Conservation (phyloP, 2,329 filamentous ascomycete species). For the Sarocladium kiliense region DNA sequence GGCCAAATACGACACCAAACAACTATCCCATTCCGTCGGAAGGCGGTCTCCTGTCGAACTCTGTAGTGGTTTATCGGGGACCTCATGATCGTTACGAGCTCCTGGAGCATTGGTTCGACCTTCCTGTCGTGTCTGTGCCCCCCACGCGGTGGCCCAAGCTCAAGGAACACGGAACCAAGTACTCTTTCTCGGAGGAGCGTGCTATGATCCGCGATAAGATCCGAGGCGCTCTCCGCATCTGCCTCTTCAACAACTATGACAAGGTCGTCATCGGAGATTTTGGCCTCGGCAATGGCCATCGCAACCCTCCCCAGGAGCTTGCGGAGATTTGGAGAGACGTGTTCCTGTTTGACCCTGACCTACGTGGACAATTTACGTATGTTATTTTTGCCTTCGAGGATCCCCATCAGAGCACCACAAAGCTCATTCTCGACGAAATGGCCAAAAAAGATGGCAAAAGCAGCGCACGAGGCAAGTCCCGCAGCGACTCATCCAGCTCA, state of each 20-base stretch:
- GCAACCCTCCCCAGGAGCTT: constrained; percentile 60
- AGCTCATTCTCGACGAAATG: constrained; percentile 49
- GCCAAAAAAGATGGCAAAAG: constrained; percentile 39
- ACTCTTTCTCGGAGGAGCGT: constrained; percentile 66
- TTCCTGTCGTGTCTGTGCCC: constrained; percentile 70
- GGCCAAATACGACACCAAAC: constrained; percentile 35
- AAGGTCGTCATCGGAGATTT: constrained; percentile 60
- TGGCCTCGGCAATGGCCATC: constrained; percentile 57
- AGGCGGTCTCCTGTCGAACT: constrained; percentile 65
- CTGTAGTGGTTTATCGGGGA: constrained; percentile 69
- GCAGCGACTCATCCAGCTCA: constrained; percentile 21
- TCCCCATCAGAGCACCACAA: constrained; percentile 45
- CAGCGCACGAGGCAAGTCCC: constrained; percentile 29
- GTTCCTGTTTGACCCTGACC: constrained; percentile 56
- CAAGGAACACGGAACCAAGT: constrained; percentile 59
- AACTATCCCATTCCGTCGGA: constrained; percentile 69
- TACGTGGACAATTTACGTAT: constrained; percentile 55
- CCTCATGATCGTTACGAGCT: constrained; percentile 60
- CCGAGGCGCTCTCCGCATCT: constrained; percentile 64
- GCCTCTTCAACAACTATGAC: constrained; percentile 52
- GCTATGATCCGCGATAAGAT: constrained; percentile 71
- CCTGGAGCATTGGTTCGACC: constrained; percentile 47
- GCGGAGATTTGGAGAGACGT: constrained; percentile 63
- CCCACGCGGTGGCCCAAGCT: constrained; percentile 71
- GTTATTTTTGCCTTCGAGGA: constrained; percentile 63